These are phyloP conservation scores for Gracilaria domingensis DNA, from an alignment of 23 red algal genomes.

Conservation along the genomic window DNA sequence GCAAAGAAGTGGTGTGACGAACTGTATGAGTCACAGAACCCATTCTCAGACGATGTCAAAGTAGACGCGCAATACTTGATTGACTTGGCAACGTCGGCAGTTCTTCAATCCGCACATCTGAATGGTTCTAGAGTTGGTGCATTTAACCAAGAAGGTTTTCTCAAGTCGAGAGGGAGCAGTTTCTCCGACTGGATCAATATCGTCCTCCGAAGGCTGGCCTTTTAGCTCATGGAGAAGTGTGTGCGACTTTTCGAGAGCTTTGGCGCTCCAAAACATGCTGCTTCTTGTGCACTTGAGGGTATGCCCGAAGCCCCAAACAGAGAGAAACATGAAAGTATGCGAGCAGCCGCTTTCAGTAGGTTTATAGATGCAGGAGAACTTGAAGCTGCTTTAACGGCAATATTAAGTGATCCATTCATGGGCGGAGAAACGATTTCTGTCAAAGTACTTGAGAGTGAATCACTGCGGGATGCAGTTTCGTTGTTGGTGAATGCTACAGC, in stretches of 20 bases:
- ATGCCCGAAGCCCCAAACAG: slow-evolving; percentile 43
- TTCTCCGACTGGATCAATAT: neutral
- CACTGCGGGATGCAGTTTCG: slow-evolving; percentile 40
- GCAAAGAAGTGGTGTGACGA: slow-evolving; percentile 47
- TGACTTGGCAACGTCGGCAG: slow-evolving; percentile 23
- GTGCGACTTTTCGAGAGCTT: slow-evolving; percentile 57
- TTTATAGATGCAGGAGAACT: slow-evolving; percentile 64
- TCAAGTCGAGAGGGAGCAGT: neutral
- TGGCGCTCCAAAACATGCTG: slow-evolving; percentile 42
- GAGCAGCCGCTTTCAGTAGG: slow-evolving; percentile 66
- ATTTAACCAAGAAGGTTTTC: neutral
- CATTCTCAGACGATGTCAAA: slow-evolving; percentile 3
- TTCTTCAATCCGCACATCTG: neutral
- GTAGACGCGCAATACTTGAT: slow-evolving; percentile 6
- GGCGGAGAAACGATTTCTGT: neutral
- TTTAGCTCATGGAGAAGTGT: slow-evolving; percentile 65
- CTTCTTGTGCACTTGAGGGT: slow-evolving; percentile 58
- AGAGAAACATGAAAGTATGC: slow-evolving; percentile 67
- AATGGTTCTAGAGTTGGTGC: slow-evolving; percentile 7
- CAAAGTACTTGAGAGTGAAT: slow-evolving; percentile 41
- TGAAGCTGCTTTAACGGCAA: slow-evolving; percentile 48
- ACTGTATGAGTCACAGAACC: neutral
- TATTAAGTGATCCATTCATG: slow-evolving; percentile 54
- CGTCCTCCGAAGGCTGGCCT: slow-evolving; percentile 19
- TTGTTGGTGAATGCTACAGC: slow-evolving; percentile 58